Evolutionary conservation across 2,329 filamentous ascomycete genomes (phyloP), one percentile per base, ranked within the genome.

Genomic region (Zasmidium cellare): DNA sequence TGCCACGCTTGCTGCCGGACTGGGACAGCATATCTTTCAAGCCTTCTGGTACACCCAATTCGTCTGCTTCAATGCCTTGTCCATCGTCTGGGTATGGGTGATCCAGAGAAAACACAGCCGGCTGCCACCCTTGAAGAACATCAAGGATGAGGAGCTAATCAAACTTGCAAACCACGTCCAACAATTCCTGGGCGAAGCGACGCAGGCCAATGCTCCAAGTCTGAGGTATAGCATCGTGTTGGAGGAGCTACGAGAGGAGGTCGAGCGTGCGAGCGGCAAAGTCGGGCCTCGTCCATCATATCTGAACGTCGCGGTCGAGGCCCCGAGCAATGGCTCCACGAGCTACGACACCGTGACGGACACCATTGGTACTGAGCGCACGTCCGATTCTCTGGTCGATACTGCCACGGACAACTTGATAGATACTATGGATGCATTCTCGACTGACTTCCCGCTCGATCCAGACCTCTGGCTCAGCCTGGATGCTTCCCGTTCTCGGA

Each of bases 81-180:
- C 80, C 0, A 79, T 84, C 3, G 70, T 82, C 0, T 84, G 84
- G 56, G 77, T 84, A 2, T 82, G 80, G 73, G 73, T 80, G 46
- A 83, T 84, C 16, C 80, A 82, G 62, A 75, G 65, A 19, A 64
- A 62, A 31, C 59, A 66, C 14, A 62, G 60, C 11, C 65, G 66
- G 16, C 28, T 68, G 12, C 53, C 62, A 2, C 44, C 48, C 2
- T 31, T 62, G 9, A 25, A 46, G 67, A 35, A 41, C 19, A 54
- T 55, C 31, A 24, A 59, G 3, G 65, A 68, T 38, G 55, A 64
- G 2, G 60, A 74, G 28, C 68, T 80, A 2, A 69, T 80, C 25
- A 64, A 75, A 9, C 65, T 78, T 3, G 79, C 80, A 1, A 77
- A 79, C n/a, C 69, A 70, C 31, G 82, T 80, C 52, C 80, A 82